A percentile compares a stretch with the other conserved stretches of the same genome.
phyloP scores from a whole-genome alignment of 202 grass and related monocot species.

The Setaria italica region DNA sequence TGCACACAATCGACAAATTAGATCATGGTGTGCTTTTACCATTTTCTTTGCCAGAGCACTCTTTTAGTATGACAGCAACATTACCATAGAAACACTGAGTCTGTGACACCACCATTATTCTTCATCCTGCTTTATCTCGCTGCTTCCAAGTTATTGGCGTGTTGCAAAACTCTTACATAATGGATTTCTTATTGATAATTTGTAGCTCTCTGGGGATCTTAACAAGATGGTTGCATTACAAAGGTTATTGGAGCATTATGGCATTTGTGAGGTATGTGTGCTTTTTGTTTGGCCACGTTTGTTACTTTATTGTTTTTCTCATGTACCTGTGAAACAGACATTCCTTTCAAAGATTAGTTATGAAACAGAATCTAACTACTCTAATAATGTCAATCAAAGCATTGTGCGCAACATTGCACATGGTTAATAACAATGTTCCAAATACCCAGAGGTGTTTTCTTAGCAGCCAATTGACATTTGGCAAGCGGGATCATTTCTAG shows the following conservation, averaged over 20 bases:
- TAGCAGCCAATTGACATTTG: not conserved
- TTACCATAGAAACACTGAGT: conserved; percentile 9
- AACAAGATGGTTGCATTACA: conserved; percentile 97
- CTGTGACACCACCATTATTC: conserved; percentile 6
- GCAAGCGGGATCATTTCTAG: conserved; percentile 23
- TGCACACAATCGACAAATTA: not conserved
- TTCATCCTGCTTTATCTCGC: conserved; percentile 32
- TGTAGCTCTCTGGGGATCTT: conserved; percentile 88
- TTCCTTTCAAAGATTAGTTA: not conserved
- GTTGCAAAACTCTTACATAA: conserved; percentile 14
- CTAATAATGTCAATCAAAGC: not conserved
- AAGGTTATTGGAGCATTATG: conserved; percentile 93
- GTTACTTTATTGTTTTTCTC: not conserved
- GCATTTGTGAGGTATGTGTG: conserved; percentile 90
- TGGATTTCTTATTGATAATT: conserved; percentile 37
- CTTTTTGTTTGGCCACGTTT: not conserved
- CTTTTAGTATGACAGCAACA: not conserved
- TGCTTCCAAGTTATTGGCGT: conserved; percentile 13
- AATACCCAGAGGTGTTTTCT: not conserved
- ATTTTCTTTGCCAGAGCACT: not conserved
- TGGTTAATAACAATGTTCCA: not conserved
- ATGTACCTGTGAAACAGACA: not conserved
- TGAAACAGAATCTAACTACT: not conserved
- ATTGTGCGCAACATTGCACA: not conserved
- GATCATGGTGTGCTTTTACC: not conserved